phyloP scores from a whole-genome alignment of 192 early-diverging fungal species.

The Lobosporangium transversale region DNA sequence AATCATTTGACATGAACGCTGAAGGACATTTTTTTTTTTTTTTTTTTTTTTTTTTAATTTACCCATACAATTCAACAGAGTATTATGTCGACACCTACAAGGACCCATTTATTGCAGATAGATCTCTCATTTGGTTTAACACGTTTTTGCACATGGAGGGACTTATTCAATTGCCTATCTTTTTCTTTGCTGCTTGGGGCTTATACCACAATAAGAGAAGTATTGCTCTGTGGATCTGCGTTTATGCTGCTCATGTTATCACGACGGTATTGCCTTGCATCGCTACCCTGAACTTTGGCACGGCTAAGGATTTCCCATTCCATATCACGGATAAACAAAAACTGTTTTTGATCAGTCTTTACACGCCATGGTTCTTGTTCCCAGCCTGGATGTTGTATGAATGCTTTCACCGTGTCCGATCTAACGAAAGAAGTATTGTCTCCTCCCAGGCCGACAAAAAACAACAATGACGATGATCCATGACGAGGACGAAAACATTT shows the following conservation, averaged over 20 bases:
- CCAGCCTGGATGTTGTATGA: slow-evolving; percentile 67
- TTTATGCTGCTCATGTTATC: slow-evolving; percentile 78
- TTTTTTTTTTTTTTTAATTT: neutral
- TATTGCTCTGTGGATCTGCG: slow-evolving; percentile 58
- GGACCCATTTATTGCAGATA: slow-evolving; percentile 72
- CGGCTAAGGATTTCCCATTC: slow-evolving; percentile 54
- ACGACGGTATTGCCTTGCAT: slow-evolving; percentile 75
- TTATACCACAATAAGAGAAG: slow-evolving; percentile 61
- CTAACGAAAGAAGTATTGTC: slow-evolving; percentile 10
- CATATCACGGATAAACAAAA: slow-evolving; percentile 38
- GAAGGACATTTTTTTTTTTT: neutral
- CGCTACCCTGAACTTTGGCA: slow-evolving; percentile 60
- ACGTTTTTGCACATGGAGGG: slow-evolving; percentile 70
- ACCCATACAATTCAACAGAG: too few relatives aligned
- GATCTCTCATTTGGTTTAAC: slow-evolving; percentile 68
- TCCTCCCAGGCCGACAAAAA: slow-evolving; percentile 11
- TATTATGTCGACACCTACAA: slow-evolving; percentile 62
- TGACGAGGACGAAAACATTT: too few relatives aligned
- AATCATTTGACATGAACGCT: too few relatives aligned
- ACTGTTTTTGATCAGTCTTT: slow-evolving; percentile 49
- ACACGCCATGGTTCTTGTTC: slow-evolving; percentile 74
- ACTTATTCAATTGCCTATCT: slow-evolving; percentile 74
- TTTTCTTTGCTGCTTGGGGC: slow-evolving; percentile 68
- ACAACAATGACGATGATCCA: neutral
- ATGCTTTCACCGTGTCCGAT: slow-evolving; percentile 43